Evolutionary conservation across 768 basidiomycete species (phyloP), one percentile per base, ranked within the genome.

Genomic region (Myochromella boudieri): DNA sequence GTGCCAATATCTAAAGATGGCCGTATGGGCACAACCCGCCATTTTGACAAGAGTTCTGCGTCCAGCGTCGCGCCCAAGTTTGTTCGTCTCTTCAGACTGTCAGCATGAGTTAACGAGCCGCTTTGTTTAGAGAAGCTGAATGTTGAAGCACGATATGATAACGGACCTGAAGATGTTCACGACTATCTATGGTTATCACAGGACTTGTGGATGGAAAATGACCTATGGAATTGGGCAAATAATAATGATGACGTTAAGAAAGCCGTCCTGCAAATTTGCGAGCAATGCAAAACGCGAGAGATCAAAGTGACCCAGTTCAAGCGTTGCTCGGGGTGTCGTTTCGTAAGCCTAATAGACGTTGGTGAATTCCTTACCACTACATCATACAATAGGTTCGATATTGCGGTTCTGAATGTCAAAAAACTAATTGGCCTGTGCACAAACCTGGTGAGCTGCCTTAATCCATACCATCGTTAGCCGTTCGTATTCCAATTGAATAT

Each of bases 51-150:
- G n/a, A n/a, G n/a, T n/a, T n/a, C n/a, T n/a, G n/a, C n/a, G 60
- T 5, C 63, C 57, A 39, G 61, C 68, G 20, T 58, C 64, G 14
- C 63, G 60, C 47, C 72, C 69, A 14, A 55, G 73, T 75, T 46
- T 17, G 69, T 48, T 14, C 4, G 8, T n/a, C n/a, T n/a, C n/a
- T n/a, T n/a, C n/a, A n/a, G n/a, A n/a, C n/a, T n/a, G n/a, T n/a
- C n/a, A n/a, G n/a, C n/a, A n/a, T n/a, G n/a, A n/a, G n/a, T n/a
- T n/a, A n/a, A n/a, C n/a, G n/a, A n/a, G n/a, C n/a, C n/a, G n/a
- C n/a, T n/a, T n/a, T n/a, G n/a, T n/a, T n/a, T 20, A 44, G 36
- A 22, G 6, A 46, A 41, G 4, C 22, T 44, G 31, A 44, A 44
- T 20, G 17, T 44, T n/a, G 20, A 26, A 2, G 6, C 43, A 4